A percentile compares a stretch with the other conserved stretches of the same genome.
Conservation (phyloP, 2,329 filamentous ascomycete genomes). For the Diaporthe australafricana region DNA sequence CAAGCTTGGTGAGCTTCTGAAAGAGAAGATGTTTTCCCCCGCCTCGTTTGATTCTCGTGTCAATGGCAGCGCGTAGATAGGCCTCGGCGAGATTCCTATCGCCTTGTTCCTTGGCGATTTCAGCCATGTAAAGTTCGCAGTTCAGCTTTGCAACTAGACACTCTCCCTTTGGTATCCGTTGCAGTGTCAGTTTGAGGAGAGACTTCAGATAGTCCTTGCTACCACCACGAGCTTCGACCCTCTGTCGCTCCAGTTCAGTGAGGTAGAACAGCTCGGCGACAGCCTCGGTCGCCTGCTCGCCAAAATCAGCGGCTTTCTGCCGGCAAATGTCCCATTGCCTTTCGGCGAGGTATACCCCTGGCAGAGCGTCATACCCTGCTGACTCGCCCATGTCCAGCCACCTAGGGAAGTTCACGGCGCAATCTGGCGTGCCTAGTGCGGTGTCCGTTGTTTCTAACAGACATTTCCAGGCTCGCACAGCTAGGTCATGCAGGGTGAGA, state of each 20-base stretch:
- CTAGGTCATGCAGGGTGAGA: constrained; percentile 6
- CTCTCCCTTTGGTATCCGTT: not conserved
- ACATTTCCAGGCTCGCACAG: constrained; percentile 28
- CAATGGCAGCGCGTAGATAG: constrained; percentile 26
- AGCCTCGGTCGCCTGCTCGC: not conserved
- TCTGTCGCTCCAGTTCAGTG: constrained; percentile 35
- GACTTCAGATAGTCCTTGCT: constrained; percentile 14
- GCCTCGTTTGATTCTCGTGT: not conserved
- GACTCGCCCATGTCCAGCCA: constrained; percentile 33
- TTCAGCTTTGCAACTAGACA: not conserved
- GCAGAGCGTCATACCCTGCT: constrained; percentile 27
- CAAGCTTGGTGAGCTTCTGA: constrained; percentile 16
- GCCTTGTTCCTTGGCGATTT: constrained; percentile 21
- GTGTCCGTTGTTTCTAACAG: constrained; percentile 21
- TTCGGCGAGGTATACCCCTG: constrained; percentile 5
- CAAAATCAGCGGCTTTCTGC: not conserved
- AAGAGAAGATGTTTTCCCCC: not conserved
- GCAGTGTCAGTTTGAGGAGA: constrained; percentile 15
- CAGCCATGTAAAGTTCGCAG: constrained; percentile 27
- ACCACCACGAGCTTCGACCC: constrained; percentile 18
- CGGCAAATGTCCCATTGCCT: constrained; percentile 16
- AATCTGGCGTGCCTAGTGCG: not conserved
- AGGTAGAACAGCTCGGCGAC: constrained; percentile 28
- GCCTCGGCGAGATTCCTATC: constrained; percentile 13
- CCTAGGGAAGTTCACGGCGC: constrained; percentile 2